Conservation (phyloP, 257 asterid genomes). For the Marsdenia floribunda region DNA sequence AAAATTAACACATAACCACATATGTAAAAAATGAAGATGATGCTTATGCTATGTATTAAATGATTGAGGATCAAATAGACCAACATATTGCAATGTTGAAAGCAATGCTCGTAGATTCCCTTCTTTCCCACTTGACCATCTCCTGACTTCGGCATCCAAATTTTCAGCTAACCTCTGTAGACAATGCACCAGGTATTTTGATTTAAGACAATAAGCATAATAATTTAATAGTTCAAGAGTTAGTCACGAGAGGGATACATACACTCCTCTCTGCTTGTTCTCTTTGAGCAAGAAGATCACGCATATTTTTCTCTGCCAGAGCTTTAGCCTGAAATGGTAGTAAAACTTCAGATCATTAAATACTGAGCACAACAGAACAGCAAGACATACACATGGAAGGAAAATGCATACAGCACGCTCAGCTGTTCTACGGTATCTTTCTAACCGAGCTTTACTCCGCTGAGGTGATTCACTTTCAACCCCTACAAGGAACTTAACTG, state of each 20-base stretch:
- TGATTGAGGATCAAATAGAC: constrained; percentile 18
- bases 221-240: constrained; percentile 19
- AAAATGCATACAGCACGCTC: constrained; percentile 80
- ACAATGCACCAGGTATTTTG: constrained; percentile 14
- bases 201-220: constrained; percentile 26
- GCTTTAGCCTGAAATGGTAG: constrained; percentile 77
- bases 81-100: constrained; percentile 88
- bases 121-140: constrained; percentile 94
- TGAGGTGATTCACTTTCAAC: constrained; percentile 83
- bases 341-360: constrained; percentile 11
- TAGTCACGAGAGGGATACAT: constrained; percentile 25
- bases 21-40: not conserved
- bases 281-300: constrained; percentile 81
- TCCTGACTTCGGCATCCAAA: constrained; percentile 84
- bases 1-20: not conserved
- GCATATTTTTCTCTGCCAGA: constrained; percentile 89
- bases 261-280: constrained; percentile 89
- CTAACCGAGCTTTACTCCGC: constrained; percentile 87
- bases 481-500: constrained; percentile 35
- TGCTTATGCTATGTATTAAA: not conserved
- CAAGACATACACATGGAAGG: constrained; percentile 5
- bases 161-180: constrained; percentile 80
- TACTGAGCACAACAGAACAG: not conserved
- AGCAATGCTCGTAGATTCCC: constrained; percentile 93
- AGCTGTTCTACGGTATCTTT: constrained; percentile 86